Percentiles rank a stretch among this genome's conserved stretches.
Evolutionary conservation across 2,329 filamentous ascomycete species (phyloP).

Genomic region (Biscogniauxia sp.): DNA sequence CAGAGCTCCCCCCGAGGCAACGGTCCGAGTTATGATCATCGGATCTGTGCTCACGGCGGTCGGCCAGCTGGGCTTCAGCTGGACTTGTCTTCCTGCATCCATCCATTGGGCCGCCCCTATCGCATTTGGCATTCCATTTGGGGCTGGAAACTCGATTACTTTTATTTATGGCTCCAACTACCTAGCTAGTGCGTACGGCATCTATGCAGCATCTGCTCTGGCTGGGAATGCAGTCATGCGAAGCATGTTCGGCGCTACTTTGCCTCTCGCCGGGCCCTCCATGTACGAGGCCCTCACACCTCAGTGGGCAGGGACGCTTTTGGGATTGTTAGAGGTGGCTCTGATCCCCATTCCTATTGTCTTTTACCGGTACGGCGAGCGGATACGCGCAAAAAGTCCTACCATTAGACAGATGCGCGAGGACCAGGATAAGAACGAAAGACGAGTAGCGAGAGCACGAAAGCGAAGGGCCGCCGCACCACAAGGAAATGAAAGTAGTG

Average conservation of each 20-base stretch:
- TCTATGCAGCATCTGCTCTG: constrained; percentile 78
- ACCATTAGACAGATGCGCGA: constrained; percentile 45
- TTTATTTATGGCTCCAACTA: constrained; percentile 86
- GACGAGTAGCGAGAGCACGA: constrained; percentile 31
- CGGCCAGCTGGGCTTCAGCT: constrained; percentile 83
- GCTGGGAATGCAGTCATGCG: constrained; percentile 77
- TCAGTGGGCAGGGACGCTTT: constrained; percentile 75
- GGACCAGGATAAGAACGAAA: constrained; percentile 42
- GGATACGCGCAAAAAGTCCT: constrained; percentile 51
- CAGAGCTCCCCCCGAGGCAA: constrained; percentile 72
- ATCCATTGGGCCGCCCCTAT: constrained; percentile 84
- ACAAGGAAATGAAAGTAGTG: constrained; percentile 3
- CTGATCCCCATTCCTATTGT: constrained; percentile 78
- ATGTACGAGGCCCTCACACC: constrained; percentile 70
- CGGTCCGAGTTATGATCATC: constrained; percentile 76
- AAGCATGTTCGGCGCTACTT: constrained; percentile 69
- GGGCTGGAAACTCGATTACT: constrained; percentile 70
- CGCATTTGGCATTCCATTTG: constrained; percentile 75
- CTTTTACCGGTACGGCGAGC: constrained; percentile 65
- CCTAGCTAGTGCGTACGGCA: constrained; percentile 72
- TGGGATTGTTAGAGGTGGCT: constrained; percentile 69
- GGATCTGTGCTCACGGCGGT: constrained; percentile 71
- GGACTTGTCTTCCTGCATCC: constrained; percentile 74
- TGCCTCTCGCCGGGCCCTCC: constrained; percentile 71
- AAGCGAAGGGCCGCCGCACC: constrained; percentile 18